A percentile compares a stretch with the other conserved stretches of the same genome.
Conservation (phyloP, 2,329 filamentous ascomycete genomes). For the Sphaerulina musiva region DNA sequence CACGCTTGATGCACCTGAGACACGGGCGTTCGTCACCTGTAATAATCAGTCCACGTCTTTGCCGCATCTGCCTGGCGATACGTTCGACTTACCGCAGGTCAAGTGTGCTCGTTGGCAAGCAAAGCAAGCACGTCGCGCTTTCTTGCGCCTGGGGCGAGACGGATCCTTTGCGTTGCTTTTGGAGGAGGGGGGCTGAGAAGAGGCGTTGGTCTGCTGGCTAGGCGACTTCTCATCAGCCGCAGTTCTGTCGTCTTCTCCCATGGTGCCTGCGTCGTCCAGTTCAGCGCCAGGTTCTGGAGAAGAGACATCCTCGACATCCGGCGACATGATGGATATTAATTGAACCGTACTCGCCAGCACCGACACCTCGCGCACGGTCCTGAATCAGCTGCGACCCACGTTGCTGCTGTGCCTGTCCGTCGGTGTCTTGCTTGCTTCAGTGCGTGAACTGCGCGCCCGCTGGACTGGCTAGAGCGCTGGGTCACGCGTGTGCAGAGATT, state of each 20-base stretch:
- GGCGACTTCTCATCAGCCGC: constrained; percentile 35
- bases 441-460: not conserved
- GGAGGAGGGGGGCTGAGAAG: constrained; percentile 31
- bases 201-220: constrained; percentile 23
- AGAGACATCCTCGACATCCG: constrained; percentile 44
- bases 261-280: constrained; percentile 35
- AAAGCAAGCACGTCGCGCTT: constrained; percentile 90
- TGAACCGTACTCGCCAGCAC: constrained; percentile 8
- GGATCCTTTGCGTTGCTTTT: constrained; percentile 70
- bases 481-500: constrained; percentile 11
- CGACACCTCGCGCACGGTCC: constrained; percentile 34
- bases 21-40: constrained; percentile 92
- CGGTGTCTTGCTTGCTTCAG: constrained; percentile 5
- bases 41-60: constrained; percentile 13
- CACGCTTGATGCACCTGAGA: constrained; percentile 86
- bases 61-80: not conserved
- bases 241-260: constrained; percentile 38
- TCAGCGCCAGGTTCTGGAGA: constrained; percentile 44
- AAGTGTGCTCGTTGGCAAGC: constrained; percentile 95
- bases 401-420: constrained; percentile 24
- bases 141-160: constrained; percentile 81
- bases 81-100: constrained; percentile 77
- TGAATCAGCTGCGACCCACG: constrained; percentile 35
- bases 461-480: constrained; percentile 1
- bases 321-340: constrained; percentile 43